Evolutionary conservation across 495 filamentous ascomycete genomes (phyloP), one percentile per base, ranked within the genome.

Genomic region (Hypoxylon lenormandii): DNA sequence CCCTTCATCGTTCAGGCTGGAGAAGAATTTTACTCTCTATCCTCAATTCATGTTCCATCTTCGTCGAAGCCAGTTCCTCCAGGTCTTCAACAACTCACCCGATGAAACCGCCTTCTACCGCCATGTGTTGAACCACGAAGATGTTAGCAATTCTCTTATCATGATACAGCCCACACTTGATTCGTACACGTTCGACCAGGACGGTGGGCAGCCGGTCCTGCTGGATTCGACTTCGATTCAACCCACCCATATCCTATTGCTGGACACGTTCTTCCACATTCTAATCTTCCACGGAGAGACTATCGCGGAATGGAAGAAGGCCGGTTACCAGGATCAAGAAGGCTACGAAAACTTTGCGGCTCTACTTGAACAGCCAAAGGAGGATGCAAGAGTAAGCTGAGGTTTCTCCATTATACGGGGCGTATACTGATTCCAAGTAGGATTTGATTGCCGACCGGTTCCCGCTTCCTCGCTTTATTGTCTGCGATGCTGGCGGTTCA

Each of bases 1-100:
- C 75, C 92, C 94, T 28, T 93, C 95, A 16, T 99, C 96, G 2
- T 99, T 99, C 86, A 86, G 96, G 37, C 82, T 99, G 64, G 96
- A 99, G 76, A 97, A 97, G 88, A 98, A 99, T 82, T 98, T 99
- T 75, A 97, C 95, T 0, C 86, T 99, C 16, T 99, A 99, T 72
- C 96, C 96, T 30, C 96, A 99, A 80, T 99, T 99, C 81, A 98
- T 99, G 96, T 99, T 98, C 85, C 96, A 99, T 77, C 85, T 99
- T 63, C 90, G 96, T 54, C 88, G 96, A 75, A 96, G 91, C 74
- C 96, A 99, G 79, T 99, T 99, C 82, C 81, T 99, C 72, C 96
- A 99, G 75, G 94, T 99, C 49, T 99, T 99, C 85, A 99, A 99
- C 82, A 98, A 97, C 80, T 97, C 94, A 0, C 96, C 96, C 11